These are phyloP conservation scores for Arthrobotrys conoides DNA, from an alignment of 2,329 filamentous ascomycete genomes.

Conservation along the genomic window DNA sequence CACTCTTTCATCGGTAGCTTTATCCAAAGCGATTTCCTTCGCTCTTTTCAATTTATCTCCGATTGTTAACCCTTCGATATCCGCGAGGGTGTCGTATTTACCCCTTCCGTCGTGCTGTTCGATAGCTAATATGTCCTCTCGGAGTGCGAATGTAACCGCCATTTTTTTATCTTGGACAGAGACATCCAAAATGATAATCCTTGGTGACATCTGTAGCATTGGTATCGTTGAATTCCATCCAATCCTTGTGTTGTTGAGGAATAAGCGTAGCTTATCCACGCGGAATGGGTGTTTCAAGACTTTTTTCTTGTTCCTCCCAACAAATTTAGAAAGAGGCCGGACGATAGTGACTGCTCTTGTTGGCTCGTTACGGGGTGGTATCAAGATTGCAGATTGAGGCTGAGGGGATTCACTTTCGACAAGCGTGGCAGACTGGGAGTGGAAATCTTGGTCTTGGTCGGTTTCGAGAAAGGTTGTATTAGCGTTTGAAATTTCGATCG, in stretches of 20 bases:
- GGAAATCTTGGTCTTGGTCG: neutral
- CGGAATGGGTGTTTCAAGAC: slow-evolving; percentile 17
- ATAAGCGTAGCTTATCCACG: slow-evolving; percentile 32
- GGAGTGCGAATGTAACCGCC: neutral
- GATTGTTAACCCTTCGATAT: neutral
- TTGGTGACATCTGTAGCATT: slow-evolving; percentile 45
- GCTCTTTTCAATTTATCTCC: neutral
- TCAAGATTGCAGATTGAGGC: neutral
- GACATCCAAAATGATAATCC: slow-evolving; percentile 16
- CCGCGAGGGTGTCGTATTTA: neutral
- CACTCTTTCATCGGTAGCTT: neutral
- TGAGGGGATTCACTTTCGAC: slow-evolving; percentile 1
- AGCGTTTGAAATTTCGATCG: neutral
- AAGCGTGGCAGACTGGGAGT: slow-evolving; percentile 1
- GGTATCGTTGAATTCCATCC: slow-evolving; percentile 24
- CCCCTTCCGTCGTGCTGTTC: neutral
- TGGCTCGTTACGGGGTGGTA: neutral
- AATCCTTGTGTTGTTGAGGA: slow-evolving; percentile 24
- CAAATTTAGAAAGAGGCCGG: neutral
- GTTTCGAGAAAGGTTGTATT: neutral
- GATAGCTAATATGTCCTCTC: neutral
- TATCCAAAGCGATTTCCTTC: neutral
- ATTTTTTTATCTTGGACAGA: slow-evolving; percentile 2
- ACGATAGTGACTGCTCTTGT: neutral
- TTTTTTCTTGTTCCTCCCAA: slow-evolving; percentile 16